These are phyloP conservation scores for Colletotrichum tofieldiae DNA, from an alignment of 2,329 filamentous ascomycete genomes.

Conservation along the genomic window DNA sequence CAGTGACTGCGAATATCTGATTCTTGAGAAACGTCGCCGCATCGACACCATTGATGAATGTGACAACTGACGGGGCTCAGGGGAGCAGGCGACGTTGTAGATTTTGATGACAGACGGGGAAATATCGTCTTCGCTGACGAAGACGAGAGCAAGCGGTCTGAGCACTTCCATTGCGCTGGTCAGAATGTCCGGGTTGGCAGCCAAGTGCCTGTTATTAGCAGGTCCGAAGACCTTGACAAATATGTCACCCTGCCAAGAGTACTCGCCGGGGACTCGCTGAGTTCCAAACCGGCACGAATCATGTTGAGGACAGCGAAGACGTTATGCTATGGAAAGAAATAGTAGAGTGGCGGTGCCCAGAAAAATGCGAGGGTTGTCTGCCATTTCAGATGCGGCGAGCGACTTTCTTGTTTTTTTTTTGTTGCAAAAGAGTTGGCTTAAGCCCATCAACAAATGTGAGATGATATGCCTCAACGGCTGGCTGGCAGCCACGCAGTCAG, in stretches of 20 bases:
- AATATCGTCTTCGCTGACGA: conserved; percentile 53
- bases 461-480: neutral
- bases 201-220: conserved; percentile 59
- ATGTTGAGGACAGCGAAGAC: conserved; percentile 54
- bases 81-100: conserved; percentile 51
- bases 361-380: conserved; percentile 64
- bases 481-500: neutral
- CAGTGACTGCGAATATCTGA: conserved; percentile 39
- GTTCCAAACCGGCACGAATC: conserved; percentile 51
- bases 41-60: conserved; percentile 48
- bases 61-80: conserved; percentile 44
- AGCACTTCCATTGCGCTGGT: conserved; percentile 55
- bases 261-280: conserved; percentile 55
- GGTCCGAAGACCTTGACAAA: conserved; percentile 54
- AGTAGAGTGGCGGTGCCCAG: conserved; percentile 66
- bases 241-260: conserved; percentile 58
- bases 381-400: conserved; percentile 58
- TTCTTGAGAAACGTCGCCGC: conserved; percentile 46
- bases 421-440: neutral
- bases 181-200: conserved; percentile 57
- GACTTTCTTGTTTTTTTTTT: neutral
- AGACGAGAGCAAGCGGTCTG: conserved; percentile 57
- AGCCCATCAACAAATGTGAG: neutral
- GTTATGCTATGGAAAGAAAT: conserved; percentile 61
- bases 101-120: conserved; percentile 64